Percentiles rank a stretch among this genome's conserved stretches.
These are phyloP conservation scores for Aspergillus bertholletiae DNA, from an alignment of 495 filamentous ascomycete genomes.

Conservation along the genomic window DNA sequence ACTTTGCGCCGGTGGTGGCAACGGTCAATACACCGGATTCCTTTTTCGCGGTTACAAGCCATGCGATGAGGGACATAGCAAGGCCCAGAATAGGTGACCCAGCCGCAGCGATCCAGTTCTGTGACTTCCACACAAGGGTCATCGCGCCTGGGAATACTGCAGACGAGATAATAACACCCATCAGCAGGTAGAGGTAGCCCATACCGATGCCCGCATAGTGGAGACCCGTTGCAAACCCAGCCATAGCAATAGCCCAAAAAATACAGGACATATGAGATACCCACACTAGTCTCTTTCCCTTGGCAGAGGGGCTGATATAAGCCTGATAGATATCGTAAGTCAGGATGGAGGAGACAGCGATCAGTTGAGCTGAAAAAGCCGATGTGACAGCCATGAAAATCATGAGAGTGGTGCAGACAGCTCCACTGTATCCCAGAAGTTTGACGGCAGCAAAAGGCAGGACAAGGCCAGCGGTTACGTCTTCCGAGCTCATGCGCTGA, in stretches of 20 bases:
- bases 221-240: constrained; percentile 77
- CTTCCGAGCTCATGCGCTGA: constrained; percentile 63
- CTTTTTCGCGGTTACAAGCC: constrained; percentile 85
- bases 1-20: constrained; percentile 71
- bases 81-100: constrained; percentile 76
- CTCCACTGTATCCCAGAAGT: constrained; percentile 85
- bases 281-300: constrained; percentile 78
- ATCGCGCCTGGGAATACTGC: constrained; percentile 82
- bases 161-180: constrained; percentile 87
- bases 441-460: constrained; percentile 86
- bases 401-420: constrained; percentile 76
- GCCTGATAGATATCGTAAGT: constrained; percentile 88
- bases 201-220: constrained; percentile 67
- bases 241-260: constrained; percentile 77
- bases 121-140: constrained; percentile 76
- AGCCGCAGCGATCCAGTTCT: constrained; percentile 76
- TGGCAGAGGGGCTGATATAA: constrained; percentile 53
- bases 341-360: constrained; percentile 88
- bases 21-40: constrained; percentile 72
- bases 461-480: constrained; percentile 84
- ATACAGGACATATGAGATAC: constrained; percentile 77
- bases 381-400: constrained; percentile 97
- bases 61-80: constrained; percentile 72
- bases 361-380: constrained; percentile 83
- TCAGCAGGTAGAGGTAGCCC: constrained; percentile 80